Percentiles rank a stretch among this genome's conserved stretches.
These are phyloP conservation scores for Fusarium falciforme DNA, from an alignment of 2,329 filamentous ascomycete species.

Conservation along the genomic window DNA sequence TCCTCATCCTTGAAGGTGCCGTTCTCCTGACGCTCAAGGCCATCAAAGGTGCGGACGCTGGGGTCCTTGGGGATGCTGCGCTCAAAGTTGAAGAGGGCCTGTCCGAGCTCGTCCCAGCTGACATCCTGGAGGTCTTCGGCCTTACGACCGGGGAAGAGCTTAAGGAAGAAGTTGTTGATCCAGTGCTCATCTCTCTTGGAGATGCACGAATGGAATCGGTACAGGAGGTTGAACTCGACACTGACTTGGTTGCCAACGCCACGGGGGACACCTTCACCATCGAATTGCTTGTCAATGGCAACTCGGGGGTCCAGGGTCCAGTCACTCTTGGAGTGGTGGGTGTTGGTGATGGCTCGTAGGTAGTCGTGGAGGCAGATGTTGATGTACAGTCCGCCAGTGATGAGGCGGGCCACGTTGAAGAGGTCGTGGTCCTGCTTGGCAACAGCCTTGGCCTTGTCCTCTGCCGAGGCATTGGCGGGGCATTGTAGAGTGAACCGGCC, in stretches of 20 bases:
- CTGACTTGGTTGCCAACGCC: constrained; percentile 75
- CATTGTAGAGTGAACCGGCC: constrained; percentile 61
- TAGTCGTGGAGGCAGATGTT: constrained; percentile 71
- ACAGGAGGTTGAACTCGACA: constrained; percentile 76
- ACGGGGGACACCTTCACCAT: constrained; percentile 60
- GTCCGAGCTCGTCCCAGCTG: constrained; percentile 38
- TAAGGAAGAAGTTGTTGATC: constrained; percentile 64
- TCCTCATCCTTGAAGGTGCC: constrained; percentile 68
- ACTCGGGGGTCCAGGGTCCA: constrained; percentile 74
- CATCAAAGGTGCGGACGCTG: constrained; percentile 60
- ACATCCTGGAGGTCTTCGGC: constrained; percentile 55
- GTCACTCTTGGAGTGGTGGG: constrained; percentile 67
- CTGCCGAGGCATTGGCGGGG: constrained; percentile 12
- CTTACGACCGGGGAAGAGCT: constrained; percentile 39
- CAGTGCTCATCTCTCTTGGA: constrained; percentile 71
- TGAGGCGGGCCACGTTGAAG: constrained; percentile 60
- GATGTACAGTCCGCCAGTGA: constrained; percentile 66
- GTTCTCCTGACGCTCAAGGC: constrained; percentile 58
- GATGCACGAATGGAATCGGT: constrained; percentile 73
- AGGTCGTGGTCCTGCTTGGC: constrained; percentile 62
- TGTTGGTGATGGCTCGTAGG: constrained; percentile 69
- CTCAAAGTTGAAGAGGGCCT: constrained; percentile 33
- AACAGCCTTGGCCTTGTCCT: constrained; percentile 48
- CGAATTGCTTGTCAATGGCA: constrained; percentile 60
- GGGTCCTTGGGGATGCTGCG: constrained; percentile 51